Percentiles rank a stretch among this genome's conserved stretches.
Conservation (phyloP, 192 early-diverging fungal species). For the Coemansia sp. region DNA sequence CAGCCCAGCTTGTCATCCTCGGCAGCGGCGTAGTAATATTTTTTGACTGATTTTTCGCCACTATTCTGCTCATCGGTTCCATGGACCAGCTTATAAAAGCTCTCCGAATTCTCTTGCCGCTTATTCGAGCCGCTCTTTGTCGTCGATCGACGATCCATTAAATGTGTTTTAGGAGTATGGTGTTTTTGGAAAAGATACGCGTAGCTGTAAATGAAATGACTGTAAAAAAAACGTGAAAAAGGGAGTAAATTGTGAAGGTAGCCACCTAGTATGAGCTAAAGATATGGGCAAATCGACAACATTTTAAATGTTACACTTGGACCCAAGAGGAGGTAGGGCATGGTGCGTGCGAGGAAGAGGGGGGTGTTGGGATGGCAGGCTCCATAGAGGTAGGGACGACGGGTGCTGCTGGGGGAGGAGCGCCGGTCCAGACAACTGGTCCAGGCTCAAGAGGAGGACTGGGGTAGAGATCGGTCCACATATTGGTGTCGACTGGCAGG, state of each 20-base stretch:
- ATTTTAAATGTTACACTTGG: neutral
- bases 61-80: neutral
- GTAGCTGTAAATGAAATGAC: neutral
- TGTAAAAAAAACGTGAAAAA: slow-evolving; percentile 1
- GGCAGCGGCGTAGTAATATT: slow-evolving; percentile 24
- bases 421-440: slow-evolving; percentile 37
- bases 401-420: neutral
- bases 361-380: slow-evolving; percentile 8
- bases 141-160: slow-evolving; percentile 3
- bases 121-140: slow-evolving; percentile 7
- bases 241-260: neutral
- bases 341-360: neutral
- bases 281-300: neutral
- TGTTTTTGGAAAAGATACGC: neutral
- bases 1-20: slow-evolving; percentile 41
- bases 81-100: slow-evolving; percentile 34
- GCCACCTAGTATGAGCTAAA: neutral
- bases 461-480: slow-evolving; percentile 12
- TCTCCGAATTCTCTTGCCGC: slow-evolving; percentile 4
- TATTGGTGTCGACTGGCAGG: slow-evolving; percentile 10
- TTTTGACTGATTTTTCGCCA: neutral
- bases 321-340: slow-evolving; percentile 24
- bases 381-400: neutral
- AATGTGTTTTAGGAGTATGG: neutral
- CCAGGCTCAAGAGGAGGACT: slow-evolving; percentile 30